Base-by-base conservation (phyloP, 129 eudicot genomes). In the Kitagawia praeruptora region DNA sequence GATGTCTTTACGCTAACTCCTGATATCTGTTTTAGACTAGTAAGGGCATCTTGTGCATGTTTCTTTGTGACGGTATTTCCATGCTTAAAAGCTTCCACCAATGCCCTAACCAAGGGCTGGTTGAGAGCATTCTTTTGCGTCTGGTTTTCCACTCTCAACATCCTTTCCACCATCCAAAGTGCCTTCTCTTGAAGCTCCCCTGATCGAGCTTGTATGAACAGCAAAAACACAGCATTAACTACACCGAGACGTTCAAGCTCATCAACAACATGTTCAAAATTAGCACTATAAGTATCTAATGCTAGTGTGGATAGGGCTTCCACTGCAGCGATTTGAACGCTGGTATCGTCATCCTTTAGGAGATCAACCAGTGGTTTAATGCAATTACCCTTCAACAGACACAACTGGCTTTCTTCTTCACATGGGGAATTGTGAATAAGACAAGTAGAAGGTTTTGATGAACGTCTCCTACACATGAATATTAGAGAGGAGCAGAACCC, bases 111-210 rank as follows among this genome's bases (percentile, higher is more conserved):
- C 18, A 83, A 67, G 14, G 83, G 39, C 83, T 86, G 89, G 38
- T 86, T 81, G 18, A 86, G 79, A 12, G 85, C 45, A 39, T 80
- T 61, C 54, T 76, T 74, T 9, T 66, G 81, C 34, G 79, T 63
- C 23, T 76, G 70, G 74, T 76, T 78, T 38, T 86, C 89, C 16
- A 45, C 80, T 78, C 87, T 86, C 31, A 86, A 81, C 45, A 83
- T 72, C 73, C 81, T 80, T 66, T 81, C 89, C 67, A 83, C 83
- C 85, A 83, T 86, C 87, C 83, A 78, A 42, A 80, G 73, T 4
- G 85, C 74, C 85, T 75, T 83, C 61, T 86, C 87, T 46, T 86
- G 87, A 71, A 86, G 85, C 76, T 78, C 81, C 47, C 89, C 89
- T 0, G 85, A 79, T 12, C 85, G 83, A 70, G 86, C 83, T 70